Conservation (phyloP, 306 rosid genomes). For the Calophaca sinica region DNA sequence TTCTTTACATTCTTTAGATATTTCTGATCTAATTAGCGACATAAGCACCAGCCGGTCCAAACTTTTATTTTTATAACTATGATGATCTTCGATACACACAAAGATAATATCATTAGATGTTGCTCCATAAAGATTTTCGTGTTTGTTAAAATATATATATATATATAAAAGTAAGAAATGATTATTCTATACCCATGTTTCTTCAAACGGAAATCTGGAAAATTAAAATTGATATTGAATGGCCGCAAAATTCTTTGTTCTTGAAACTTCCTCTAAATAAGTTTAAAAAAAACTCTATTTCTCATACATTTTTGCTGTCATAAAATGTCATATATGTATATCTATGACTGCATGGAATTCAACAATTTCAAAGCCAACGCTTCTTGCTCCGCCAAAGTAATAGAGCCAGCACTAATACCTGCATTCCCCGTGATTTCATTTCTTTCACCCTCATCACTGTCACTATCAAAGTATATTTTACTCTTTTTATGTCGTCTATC, state of each 20-base stretch:
- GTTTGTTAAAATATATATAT: neutral
- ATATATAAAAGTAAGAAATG: neutral
- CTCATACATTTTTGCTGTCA: neutral
- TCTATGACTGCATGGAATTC: slow-evolving; percentile 67
- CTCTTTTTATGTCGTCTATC: slow-evolving; percentile 57
- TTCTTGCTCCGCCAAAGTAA: slow-evolving; percentile 73
- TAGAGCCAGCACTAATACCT: slow-evolving; percentile 37
- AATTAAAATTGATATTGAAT: neutral
- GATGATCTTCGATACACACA: too few species aligned
- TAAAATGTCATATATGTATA: neutral
- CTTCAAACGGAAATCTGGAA: neutral
- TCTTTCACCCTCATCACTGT: slow-evolving; percentile 61
- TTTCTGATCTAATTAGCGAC: too few species aligned
- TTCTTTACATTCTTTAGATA: too few species aligned
- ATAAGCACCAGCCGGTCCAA: too few species aligned
- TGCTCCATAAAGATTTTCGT: too few species aligned
- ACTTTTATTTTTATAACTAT: too few species aligned
- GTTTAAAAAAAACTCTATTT: slow-evolving; percentile 25
- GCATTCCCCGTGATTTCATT: slow-evolving; percentile 44
- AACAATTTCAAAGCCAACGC: slow-evolving; percentile 81
- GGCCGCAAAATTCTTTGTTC: slow-evolving; percentile 30
- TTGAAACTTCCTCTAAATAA: neutral
- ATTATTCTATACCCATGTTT: slow-evolving; percentile 21
- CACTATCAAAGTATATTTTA: slow-evolving; percentile 66
- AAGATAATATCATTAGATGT: too few species aligned